phyloP scores from a whole-genome alignment of 2,329 filamentous ascomycete species.

The Cordyceps pruinosa region DNA sequence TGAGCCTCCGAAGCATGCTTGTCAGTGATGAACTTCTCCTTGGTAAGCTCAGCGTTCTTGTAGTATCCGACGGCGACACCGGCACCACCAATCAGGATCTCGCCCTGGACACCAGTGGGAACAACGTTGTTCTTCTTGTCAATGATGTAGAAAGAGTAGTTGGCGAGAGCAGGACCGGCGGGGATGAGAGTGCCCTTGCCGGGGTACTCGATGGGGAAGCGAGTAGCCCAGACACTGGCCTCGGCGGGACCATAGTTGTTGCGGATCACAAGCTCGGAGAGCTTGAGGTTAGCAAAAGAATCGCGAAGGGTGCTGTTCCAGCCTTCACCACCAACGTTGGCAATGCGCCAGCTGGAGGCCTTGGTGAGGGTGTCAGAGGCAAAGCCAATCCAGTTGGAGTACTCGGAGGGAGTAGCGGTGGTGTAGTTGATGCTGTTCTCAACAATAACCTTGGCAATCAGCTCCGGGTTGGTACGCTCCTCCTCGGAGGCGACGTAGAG shows the following conservation, averaged over 20 bases:
- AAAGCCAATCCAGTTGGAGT: conserved; percentile 23
- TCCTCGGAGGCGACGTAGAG: conserved; percentile 27
- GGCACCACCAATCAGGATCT: conserved; percentile 27
- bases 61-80: conserved; percentile 37
- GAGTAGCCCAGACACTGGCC: conserved; percentile 13
- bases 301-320: conserved; percentile 11
- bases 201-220: conserved; percentile 6
- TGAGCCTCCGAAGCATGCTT: conserved; percentile 13
- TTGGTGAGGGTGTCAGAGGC: conserved; percentile 12
- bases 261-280: conserved; percentile 7
- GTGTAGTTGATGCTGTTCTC: conserved; percentile 31
- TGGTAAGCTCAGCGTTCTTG: conserved; percentile 17
- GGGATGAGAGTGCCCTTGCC: conserved; percentile 18
- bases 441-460: conserved; percentile 29
- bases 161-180: conserved; percentile 20
- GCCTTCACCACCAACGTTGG: conserved; percentile 15
- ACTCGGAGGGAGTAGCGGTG: conserved; percentile 35
- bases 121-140: conserved; percentile 22
- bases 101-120: conserved; percentile 17
- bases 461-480: conserved; percentile 28
- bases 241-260: conserved; percentile 15
- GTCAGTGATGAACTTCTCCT: conserved; percentile 15
- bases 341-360: conserved; percentile 16
- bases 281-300: conserved; percentile 14
- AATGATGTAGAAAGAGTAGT: conserved; percentile 36